Conservation (phyloP, 805 yeast genomes). For the Kockiozyma suomiensis region DNA sequence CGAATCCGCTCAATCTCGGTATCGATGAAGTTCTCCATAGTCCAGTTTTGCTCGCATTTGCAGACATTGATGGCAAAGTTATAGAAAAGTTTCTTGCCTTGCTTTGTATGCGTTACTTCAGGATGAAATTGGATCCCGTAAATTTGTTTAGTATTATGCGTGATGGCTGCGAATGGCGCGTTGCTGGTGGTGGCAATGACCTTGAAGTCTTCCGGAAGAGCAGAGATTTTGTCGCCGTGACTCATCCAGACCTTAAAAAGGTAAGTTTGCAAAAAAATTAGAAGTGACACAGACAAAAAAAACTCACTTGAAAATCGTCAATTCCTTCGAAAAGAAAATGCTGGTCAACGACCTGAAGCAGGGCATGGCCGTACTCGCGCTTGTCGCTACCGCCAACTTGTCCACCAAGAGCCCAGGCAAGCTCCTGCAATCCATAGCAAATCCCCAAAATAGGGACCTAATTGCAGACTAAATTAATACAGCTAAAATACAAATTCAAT, state of each 20-base stretch:
- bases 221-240: slow-evolving; percentile 93
- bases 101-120: slow-evolving; percentile 93
- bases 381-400: slow-evolving; percentile 94
- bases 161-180: slow-evolving; percentile 94
- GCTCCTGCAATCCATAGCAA: slow-evolving; percentile 99
- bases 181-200: slow-evolving; percentile 88
- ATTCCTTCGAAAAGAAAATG: slow-evolving; percentile 83
- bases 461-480: too few species aligned
- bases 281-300: background rate
- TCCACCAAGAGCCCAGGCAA: slow-evolving; percentile 93
- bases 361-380: slow-evolving; percentile 98
- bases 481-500: too few species aligned
- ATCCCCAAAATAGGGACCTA: slow-evolving; percentile 87
- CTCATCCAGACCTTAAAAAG: slow-evolving; percentile 91
- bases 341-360: slow-evolving; percentile 58
- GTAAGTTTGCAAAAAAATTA: background rate
- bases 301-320: slow-evolving; percentile 70
- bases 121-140: slow-evolving; percentile 99
- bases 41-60: slow-evolving; percentile 87
- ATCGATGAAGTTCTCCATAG: slow-evolving; percentile 96
- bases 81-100: slow-evolving; percentile 83
- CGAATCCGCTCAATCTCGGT: slow-evolving; percentile 94
- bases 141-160: slow-evolving; percentile 69
- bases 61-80: slow-evolving; percentile 94
- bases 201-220: slow-evolving; percentile 86